Base-by-base conservation (phyloP, 2,329 filamentous ascomycete species). In the Aspergillus fumigatus region DNA sequence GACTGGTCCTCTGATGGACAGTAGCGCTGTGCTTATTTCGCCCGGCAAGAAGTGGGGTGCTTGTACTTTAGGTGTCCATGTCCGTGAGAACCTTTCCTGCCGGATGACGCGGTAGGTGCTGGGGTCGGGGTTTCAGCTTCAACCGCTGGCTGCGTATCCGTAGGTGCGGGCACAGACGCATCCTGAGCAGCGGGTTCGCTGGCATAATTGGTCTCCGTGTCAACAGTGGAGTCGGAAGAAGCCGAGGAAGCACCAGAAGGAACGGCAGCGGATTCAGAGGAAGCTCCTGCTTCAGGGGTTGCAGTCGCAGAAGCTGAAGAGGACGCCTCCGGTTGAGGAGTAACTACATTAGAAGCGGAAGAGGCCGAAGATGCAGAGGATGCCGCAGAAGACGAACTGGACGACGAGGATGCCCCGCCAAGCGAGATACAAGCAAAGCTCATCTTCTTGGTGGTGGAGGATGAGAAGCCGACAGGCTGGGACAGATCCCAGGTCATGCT, bases 401-500 rank as follows among this genome's bases (percentile, higher is more conserved):
- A 29, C 26, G 8, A 40, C 8, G 43, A 38, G 21, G 43, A 51
- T 35, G 41, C 50, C 35, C 32, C 32, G 9, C n/a, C 45, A 14
- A 53, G 41, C 11, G 68, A 72, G 19, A 68, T 60, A 47, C 67
- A 68, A 38, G 63, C 63, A 41, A 70, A 61, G 35, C 62, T 64
- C 43, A 70, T 62, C 54, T 65, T 63, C 54, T 62, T 62, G 9
- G 60, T 65, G 6, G 56, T 61, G 8, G 58, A 45, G 8, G 53
- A 25, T 10, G 53, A 53, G 10, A 40, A 48, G 52, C 57, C 59
- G n/a, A 68, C 66, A 3, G 63, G 60, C 61, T 74, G 67, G 1
- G 74, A 73, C 6, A 77, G 62, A 58, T 75, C 72, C 75, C 75
- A 77, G 3, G 67, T 69, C 53, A 73, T 69, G 51, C 70, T 73